Evolutionary conservation across 2,329 filamentous ascomycete species (phyloP), one percentile per base, ranked within the genome.

Genomic region (Myriangium duriaei): DNA sequence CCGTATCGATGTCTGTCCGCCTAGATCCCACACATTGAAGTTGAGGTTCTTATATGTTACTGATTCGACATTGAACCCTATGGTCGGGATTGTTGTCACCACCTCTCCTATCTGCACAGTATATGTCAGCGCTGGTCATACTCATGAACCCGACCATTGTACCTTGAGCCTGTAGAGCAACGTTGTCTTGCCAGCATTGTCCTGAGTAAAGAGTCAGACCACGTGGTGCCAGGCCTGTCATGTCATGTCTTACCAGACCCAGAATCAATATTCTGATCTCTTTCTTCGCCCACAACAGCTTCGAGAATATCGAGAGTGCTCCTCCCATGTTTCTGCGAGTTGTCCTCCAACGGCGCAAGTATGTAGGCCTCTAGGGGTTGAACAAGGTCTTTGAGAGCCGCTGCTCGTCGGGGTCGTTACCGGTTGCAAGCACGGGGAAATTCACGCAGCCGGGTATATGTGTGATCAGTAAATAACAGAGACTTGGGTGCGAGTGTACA

Each of bases 1-100:
- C 49, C 91, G 76, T 59, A 98, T 98, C 49, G 82, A 92, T n/a
- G 91, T 98, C 69, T 98, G 91, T 28, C 91, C 91, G 55, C 91
- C 88, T 33, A 96, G 72, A 67, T 96, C 88, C 91, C 91, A 98
- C 54, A 98, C 91, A 57, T 96, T 96, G 61, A 98, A 93, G 62
- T 95, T 94, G 45, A 98, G 73, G 59, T 95, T 96, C 62, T 88
- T 88, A 71, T 98, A 98, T 51, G 86, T 91, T 47, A 98, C 91
- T 14, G 86, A 94, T 65, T 98, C 91, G 52, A 98, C 91, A 61
- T 98, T 98, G 71, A 98, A 98, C 44, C 91, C 91, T 60, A 98
- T 96, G 39, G 91, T 98, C 13, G 91, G 91, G 71, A 96, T 96
- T 53, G 91, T 98, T 45, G 91, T 96, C 49, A 98, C 91, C 31